phyloP scores from a whole-genome alignment of 225 moss, liverwort and hornwort genomes.

The Physcomitrellopsis africana region DNA sequence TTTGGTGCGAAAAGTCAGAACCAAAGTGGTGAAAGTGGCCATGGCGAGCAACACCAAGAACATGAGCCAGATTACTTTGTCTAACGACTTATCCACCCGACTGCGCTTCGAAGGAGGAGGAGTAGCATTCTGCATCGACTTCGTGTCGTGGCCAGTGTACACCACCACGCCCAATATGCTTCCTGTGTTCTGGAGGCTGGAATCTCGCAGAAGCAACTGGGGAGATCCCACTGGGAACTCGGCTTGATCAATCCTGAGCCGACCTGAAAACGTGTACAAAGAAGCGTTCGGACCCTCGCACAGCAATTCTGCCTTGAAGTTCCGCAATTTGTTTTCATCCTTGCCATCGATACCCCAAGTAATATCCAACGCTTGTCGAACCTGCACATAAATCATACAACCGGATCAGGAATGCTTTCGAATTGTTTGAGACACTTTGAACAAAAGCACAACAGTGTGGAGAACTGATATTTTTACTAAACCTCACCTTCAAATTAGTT shows the following conservation, averaged over 20 bases:
- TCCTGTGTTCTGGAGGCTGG: constrained; percentile 88
- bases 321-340: constrained; percentile 38
- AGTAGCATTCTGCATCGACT: constrained; percentile 84
- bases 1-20: constrained; percentile 56
- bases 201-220: constrained; percentile 85
- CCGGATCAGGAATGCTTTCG: too few relatives aligned
- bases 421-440: too few relatives aligned
- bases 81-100: constrained; percentile 72
- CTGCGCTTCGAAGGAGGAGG: constrained; percentile 85
- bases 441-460: too few relatives aligned
- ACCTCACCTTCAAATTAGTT: constrained; percentile 69
- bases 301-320: constrained; percentile 59
- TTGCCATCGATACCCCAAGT: constrained; percentile 66
- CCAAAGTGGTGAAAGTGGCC: constrained; percentile 56
- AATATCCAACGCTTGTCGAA: constrained; percentile 79
- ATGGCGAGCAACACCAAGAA: constrained; percentile 62
- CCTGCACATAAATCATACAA: background rate
- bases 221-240: constrained; percentile 60
- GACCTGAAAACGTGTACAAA: constrained; percentile 82
- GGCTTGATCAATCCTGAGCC: constrained; percentile 38
- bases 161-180: constrained; percentile 69
- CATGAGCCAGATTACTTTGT: constrained; percentile 79
- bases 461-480: too few relatives aligned
- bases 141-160: constrained; percentile 87
- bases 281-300: constrained; percentile 91